Percentiles rank a stretch among this genome's conserved stretches.
Evolutionary conservation across 208 protist genomes (phyloP).

Genomic region (Zelonia costaricensis): DNA sequence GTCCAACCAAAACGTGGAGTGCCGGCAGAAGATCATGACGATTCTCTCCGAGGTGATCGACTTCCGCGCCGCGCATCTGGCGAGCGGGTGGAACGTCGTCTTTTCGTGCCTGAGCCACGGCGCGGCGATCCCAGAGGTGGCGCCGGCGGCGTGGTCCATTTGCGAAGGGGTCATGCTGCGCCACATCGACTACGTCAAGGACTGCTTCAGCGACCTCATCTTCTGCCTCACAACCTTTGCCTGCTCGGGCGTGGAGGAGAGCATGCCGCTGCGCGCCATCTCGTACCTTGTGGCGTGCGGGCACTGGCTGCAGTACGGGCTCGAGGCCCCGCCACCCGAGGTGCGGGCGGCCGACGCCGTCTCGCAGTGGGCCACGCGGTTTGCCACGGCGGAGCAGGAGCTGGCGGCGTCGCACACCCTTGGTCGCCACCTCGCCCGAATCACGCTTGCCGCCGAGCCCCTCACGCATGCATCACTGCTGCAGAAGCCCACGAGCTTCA

Average conservation of each 20-base stretch:
- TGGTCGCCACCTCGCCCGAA: conserved; percentile 34
- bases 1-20: conserved; percentile 55
- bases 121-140: conserved; percentile 77
- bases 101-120: conserved; percentile 82
- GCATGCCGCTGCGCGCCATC: conserved; percentile 58
- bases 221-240: conserved; percentile 87
- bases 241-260: conserved; percentile 48
- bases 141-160: conserved; percentile 60
- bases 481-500: conserved; percentile 48
- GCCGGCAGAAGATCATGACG: conserved; percentile 64
- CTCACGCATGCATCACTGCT: conserved; percentile 45
- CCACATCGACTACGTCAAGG: conserved; percentile 67
- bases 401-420: conserved; percentile 26
- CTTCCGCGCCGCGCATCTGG: conserved; percentile 66
- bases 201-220: conserved; percentile 84
- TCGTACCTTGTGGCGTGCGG: conserved; percentile 79
- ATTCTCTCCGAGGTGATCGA: conserved; percentile 80
- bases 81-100: conserved; percentile 84
- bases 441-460: conserved; percentile 50
- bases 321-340: conserved; percentile 61
- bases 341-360: conserved; percentile 44
- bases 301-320: conserved; percentile 85
- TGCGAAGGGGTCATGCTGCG: conserved; percentile 58
- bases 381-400: conserved; percentile 50
- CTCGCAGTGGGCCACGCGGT: conserved; percentile 58